Evolutionary conservation across 1,284 basidiomycete species (phyloP).

Genomic region (Trichosporon ovoides): DNA sequence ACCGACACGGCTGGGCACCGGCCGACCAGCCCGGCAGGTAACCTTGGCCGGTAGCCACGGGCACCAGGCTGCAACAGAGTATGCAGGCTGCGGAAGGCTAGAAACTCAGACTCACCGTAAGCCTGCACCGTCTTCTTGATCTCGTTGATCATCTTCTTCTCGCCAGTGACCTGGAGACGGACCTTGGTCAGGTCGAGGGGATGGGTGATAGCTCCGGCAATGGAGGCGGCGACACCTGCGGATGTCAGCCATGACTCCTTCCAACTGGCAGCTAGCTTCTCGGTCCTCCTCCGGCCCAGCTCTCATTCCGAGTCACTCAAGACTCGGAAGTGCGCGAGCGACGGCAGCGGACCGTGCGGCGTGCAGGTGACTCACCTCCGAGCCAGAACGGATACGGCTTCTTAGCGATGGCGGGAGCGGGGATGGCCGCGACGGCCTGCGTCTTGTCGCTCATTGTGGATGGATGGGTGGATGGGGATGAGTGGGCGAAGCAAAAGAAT

Average conservation of each 20-base stretch:
- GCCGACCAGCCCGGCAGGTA: too few relatives aligned
- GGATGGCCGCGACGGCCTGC: neutral
- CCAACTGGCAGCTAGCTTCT: neutral
- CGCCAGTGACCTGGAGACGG: slow-evolving; percentile 78
- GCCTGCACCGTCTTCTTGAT: slow-evolving; percentile 62
- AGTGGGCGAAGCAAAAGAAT: too few relatives aligned
- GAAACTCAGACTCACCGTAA: slow-evolving; percentile 33
- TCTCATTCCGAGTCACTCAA: too few relatives aligned
- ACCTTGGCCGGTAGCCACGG: too few relatives aligned
- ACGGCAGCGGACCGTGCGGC: neutral
- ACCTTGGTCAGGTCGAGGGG: slow-evolving; percentile 82
- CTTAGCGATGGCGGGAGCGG: slow-evolving; percentile 5
- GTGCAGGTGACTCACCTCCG: slow-evolving; percentile 56
- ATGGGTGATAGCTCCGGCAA: slow-evolving; percentile 74
- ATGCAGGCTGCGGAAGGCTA: too few relatives aligned
- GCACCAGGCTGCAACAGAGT: too few relatives aligned
- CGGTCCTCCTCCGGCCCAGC: too few relatives aligned
- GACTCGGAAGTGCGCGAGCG: too few relatives aligned
- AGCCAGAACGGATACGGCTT: slow-evolving; percentile 78
- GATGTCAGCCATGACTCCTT: too few relatives aligned
- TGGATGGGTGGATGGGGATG: neutral
- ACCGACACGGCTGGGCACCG: too few relatives aligned
- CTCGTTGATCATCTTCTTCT: slow-evolving; percentile 76
- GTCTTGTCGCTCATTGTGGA: neutral
- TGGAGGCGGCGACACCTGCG: slow-evolving; percentile 67